A percentile compares a stretch with the other conserved stretches of the same genome.
These are phyloP conservation scores for Lotus japonicus DNA, from an alignment of 306 rosid species.

Conservation along the genomic window DNA sequence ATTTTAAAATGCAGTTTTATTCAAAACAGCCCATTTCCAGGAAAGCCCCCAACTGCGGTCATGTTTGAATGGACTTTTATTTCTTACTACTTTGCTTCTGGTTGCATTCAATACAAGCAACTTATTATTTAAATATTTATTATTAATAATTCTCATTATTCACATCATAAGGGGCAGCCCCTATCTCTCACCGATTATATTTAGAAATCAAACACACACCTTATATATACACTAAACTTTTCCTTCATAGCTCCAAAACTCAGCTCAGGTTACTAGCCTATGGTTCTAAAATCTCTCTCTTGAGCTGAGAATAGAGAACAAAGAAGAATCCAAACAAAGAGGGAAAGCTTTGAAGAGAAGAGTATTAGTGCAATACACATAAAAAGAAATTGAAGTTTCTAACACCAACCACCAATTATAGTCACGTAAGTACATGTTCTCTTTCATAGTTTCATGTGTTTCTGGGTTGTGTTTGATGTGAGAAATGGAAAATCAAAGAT, in stretches of 20 bases:
- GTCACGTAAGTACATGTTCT: slow-evolving; percentile 12
- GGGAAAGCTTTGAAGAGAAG: not conserved
- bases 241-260: not conserved
- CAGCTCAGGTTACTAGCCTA: not conserved
- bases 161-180: no score
- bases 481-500: not conserved
- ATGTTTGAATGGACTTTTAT: slow-evolving; percentile 25
- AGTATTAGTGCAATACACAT: no score
- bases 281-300: not conserved
- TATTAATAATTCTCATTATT: no score
- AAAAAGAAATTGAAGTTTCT: not conserved
- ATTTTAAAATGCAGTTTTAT: not conserved
- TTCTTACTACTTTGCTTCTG: no score
- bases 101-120: slow-evolving; percentile 9
- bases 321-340: not conserved
- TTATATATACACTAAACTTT: no score
- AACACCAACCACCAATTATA: not conserved
- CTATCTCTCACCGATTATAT: not conserved
- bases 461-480: not conserved
- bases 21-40: not conserved
- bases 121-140: no score
- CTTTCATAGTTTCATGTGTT: not conserved
- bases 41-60: no score
- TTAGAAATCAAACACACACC: not conserved
- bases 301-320: not conserved